A percentile compares a stretch with the other conserved stretches of the same genome.
phyloP scores from a whole-genome alignment of 2,329 filamentous ascomycete genomes.

The Alternaria arborescens region DNA sequence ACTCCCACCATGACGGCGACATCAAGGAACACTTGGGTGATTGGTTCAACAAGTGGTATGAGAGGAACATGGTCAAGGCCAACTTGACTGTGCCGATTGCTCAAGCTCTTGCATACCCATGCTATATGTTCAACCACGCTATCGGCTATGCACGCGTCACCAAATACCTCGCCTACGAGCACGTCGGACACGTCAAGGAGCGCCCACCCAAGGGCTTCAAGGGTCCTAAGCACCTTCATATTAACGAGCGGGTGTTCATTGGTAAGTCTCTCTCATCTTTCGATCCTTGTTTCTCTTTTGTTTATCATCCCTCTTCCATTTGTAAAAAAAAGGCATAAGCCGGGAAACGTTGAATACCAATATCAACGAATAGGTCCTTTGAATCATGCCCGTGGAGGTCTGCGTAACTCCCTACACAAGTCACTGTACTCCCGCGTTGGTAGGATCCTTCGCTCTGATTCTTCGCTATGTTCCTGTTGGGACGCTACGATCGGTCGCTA shows the following conservation, averaged over 20 bases:
- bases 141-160: slow-evolving; percentile 38
- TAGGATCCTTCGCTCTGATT: slow-evolving; percentile 17
- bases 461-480: slow-evolving; percentile 22
- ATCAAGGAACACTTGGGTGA: slow-evolving; percentile 11
- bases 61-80: slow-evolving; percentile 6
- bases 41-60: slow-evolving; percentile 25
- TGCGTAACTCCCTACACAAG: slow-evolving; percentile 24
- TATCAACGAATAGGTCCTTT: slow-evolving; percentile 23
- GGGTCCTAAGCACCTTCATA: slow-evolving; percentile 17
- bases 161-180: slow-evolving; percentile 44
- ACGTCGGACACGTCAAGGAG: slow-evolving; percentile 37
- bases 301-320: not conserved
- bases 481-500: slow-evolving; percentile 25
- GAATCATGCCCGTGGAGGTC: slow-evolving; percentile 29
- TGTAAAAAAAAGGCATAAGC: not conserved
- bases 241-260: slow-evolving; percentile 26
- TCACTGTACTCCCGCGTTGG: slow-evolving; percentile 24
- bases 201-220: slow-evolving; percentile 31
- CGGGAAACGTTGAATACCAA: not conserved
- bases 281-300: not conserved
- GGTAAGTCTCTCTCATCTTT: slow-evolving; percentile 21
- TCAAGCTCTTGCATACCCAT: slow-evolving; percentile 36
- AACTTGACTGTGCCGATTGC: slow-evolving; percentile 14
- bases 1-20: slow-evolving; percentile 7
- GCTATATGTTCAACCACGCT: slow-evolving; percentile 40